These are phyloP conservation scores for Ilex paraguariensis DNA, from an alignment of 305 asterid species.

Conservation along the genomic window DNA sequence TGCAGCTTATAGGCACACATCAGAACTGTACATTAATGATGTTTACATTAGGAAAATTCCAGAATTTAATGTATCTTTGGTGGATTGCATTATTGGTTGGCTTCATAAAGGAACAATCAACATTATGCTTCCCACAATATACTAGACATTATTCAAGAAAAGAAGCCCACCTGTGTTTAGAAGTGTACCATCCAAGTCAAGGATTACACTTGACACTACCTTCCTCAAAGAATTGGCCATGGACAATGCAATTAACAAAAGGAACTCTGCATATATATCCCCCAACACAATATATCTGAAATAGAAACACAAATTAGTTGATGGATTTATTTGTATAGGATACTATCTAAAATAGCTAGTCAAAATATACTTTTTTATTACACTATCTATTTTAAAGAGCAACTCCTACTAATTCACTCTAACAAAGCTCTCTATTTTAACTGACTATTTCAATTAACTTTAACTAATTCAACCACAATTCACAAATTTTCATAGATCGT, in stretches of 20 bases:
- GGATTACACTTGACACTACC: conserved; percentile 68
- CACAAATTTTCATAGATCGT: too few relatives aligned
- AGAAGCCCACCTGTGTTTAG: conserved; percentile 70
- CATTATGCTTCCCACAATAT: neutral
- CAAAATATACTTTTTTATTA: too few relatives aligned
- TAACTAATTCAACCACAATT: too few relatives aligned
- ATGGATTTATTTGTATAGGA: too few relatives aligned
- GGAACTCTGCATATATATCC: neutral
- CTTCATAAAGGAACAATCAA: neutral
- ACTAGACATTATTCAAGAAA: conserved; percentile 3
- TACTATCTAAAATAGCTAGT: too few relatives aligned
- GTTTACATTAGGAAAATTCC: too few relatives aligned
- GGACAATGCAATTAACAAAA: conserved; percentile 9
- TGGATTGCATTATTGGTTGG: too few relatives aligned
- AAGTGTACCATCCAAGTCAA: conserved; percentile 95
- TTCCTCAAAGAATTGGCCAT: conserved; percentile 48
- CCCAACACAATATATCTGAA: neutral
- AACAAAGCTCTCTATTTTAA: too few relatives aligned
- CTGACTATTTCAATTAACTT: too few relatives aligned
- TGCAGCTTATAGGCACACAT: neutral
- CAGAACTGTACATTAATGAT: too few relatives aligned
- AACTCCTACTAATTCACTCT: too few relatives aligned
- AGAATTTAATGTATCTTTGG: neutral
- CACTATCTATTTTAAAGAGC: too few relatives aligned
- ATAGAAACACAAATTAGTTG: neutral